Base-by-base conservation (phyloP, 2,329 filamentous ascomycete genomes). In the Cladophialophora yegresii region DNA sequence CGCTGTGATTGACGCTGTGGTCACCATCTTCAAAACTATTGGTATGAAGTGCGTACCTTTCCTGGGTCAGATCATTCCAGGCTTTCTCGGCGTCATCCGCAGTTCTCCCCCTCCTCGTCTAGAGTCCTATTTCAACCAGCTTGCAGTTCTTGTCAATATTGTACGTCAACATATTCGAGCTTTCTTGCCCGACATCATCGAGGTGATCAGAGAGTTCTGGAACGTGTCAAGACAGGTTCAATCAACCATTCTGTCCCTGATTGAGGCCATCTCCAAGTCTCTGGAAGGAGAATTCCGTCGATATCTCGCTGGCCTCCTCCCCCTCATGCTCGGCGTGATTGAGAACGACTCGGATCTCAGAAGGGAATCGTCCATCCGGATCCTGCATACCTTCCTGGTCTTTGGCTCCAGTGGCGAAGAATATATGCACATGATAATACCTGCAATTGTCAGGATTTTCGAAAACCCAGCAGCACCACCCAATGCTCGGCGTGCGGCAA, bases 401-500 rank as follows among this genome's bases (percentile, higher is more conserved):
- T 99, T 99, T 75, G 96, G 96, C 0, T 89, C 93, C 0, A 98
- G 93, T 73, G 91, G 90, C 10, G 95, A 99, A 75, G 95, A 99
- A 75, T 99, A 99, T 76, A 99, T 99, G 95, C 95, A 99, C 75
- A 83, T 99, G 58, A 98, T 99, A 70, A 91, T 99, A 58, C 95
- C 95, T 0, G 92, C 96, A 40, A 92, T 99, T 72, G 93, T 99
- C 8, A 88, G 90, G 51, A 90, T 96, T 55, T 98, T 99, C 73
- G 93, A 99, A 75, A 96, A 92, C 73, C 86, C 89, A 33, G 88
- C 89, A 10, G 91, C 96, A 68, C 92, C 92, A 7, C 81, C 85
- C 1, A 89, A 89, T 64, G 86, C 97, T 54, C 86, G 92, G 59
- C 96, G 92, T 76, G 87, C 88, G 26, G 93, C 93, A 0, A 98